Evolutionary conservation across 495 filamentous ascomycete species (phyloP).

Genomic region (Xylaria curta): DNA sequence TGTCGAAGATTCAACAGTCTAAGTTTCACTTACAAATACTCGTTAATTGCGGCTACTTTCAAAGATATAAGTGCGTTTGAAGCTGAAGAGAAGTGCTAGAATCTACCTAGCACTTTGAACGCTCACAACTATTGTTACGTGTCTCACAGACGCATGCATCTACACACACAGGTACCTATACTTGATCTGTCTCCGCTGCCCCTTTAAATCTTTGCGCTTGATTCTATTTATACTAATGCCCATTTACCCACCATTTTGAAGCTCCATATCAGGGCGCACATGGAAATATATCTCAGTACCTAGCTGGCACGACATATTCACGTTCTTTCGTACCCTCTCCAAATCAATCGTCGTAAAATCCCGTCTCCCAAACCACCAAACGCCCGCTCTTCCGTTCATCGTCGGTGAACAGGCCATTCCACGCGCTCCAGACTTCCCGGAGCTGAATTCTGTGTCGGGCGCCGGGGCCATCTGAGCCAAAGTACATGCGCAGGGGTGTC

Average conservation of each 20-base stretch:
- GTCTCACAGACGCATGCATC: neutral
- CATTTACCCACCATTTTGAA: neutral
- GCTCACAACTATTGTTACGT: neutral
- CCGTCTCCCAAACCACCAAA: slow-evolving; percentile 76
- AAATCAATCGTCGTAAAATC: slow-evolving; percentile 39
- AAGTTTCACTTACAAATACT: neutral
- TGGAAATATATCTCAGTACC: neutral
- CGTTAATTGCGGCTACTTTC: neutral
- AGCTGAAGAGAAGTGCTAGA: neutral
- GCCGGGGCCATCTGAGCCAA: slow-evolving; percentile 56
- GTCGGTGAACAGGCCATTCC: slow-evolving; percentile 86
- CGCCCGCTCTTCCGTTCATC: slow-evolving; percentile 86
- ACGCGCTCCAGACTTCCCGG: slow-evolving; percentile 70
- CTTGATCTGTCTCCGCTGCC: neutral
- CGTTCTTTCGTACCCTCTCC: neutral
- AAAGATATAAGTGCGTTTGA: neutral
- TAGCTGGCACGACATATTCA: neutral
- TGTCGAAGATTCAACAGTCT: neutral
- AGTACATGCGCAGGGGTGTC: slow-evolving; percentile 50
- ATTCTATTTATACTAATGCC: neutral
- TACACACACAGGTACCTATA: neutral
- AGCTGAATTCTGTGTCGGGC: slow-evolving; percentile 49
- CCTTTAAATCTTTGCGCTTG: neutral
- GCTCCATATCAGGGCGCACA: neutral
- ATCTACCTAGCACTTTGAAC: neutral